Conservation (phyloP, 2,329 filamentous ascomycete species). For the Colletotrichum incanum region DNA sequence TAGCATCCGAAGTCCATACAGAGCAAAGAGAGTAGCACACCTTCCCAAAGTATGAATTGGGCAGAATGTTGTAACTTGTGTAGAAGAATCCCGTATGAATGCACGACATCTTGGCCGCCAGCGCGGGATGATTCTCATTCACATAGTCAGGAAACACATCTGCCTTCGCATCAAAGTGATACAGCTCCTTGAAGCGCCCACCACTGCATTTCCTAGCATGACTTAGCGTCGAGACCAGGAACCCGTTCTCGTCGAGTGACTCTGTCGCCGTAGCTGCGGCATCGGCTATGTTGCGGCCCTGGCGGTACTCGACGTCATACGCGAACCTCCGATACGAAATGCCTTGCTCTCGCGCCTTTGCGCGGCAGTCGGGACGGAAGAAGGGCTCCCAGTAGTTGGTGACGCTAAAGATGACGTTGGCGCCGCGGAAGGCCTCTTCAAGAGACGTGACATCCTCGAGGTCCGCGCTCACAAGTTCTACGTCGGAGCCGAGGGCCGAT, state of each 20-base stretch:
- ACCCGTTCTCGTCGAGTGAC: constrained; percentile 62
- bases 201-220: constrained; percentile 62
- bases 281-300: constrained; percentile 70
- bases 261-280: constrained; percentile 61
- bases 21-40: constrained; percentile 48
- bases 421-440: constrained; percentile 58
- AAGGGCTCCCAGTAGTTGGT: constrained; percentile 72
- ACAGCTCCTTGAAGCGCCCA: constrained; percentile 63
- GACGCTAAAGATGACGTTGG: constrained; percentile 68
- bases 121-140: constrained; percentile 56
- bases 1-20: constrained; percentile 46
- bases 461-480: constrained; percentile 55
- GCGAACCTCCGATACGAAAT: constrained; percentile 61
- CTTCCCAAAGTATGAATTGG: constrained; percentile 62
- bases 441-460: constrained; percentile 59
- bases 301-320: constrained; percentile 64
- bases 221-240: constrained; percentile 67
- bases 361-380: constrained; percentile 59
- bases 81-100: constrained; percentile 67
- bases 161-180: constrained; percentile 69
- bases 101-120: constrained; percentile 66
- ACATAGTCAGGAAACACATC: constrained; percentile 65
- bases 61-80: constrained; percentile 63
- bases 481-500: constrained; percentile 53
- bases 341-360: constrained; percentile 55